A percentile compares a stretch with the other conserved stretches of the same genome.
Evolutionary conservation across 768 basidiomycete species (phyloP).

Genomic region (Baorangia bicolor): DNA sequence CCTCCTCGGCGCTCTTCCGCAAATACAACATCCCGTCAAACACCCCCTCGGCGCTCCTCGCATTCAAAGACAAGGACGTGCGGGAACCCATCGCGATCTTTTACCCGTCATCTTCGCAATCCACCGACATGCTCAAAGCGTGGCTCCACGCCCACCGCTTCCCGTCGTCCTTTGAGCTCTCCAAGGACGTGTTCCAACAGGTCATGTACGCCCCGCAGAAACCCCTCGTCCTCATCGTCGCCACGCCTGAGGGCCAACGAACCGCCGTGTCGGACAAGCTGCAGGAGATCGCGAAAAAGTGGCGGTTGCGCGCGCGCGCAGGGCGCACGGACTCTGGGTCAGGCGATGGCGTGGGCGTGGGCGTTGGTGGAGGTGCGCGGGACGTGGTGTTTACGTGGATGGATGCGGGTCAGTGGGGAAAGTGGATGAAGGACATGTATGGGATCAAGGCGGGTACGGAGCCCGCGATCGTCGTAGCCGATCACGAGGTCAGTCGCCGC

Average conservation of each 20-base stretch:
- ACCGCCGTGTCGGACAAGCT: constrained; percentile 47
- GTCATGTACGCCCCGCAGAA: constrained; percentile 80
- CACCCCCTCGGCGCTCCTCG: constrained; percentile 63
- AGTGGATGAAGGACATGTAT: constrained; percentile 94
- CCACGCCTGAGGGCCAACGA: constrained; percentile 38
- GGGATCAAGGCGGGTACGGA: constrained; percentile 44
- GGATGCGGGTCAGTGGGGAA: constrained; percentile 79
- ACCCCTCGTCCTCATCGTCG: constrained; percentile 78
- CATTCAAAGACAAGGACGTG: constrained; percentile 58
- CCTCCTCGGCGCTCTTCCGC: constrained; percentile 32
- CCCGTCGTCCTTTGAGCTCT: constrained; percentile 72
- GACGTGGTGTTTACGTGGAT: constrained; percentile 88
- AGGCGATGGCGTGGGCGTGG: constrained; percentile 20
- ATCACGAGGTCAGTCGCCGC: constrained; percentile 52
- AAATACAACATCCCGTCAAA: constrained; percentile 37
- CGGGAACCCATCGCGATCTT: constrained; percentile 47
- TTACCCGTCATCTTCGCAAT: constrained; percentile 4
- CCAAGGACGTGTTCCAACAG: constrained; percentile 73
- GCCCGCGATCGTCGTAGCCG: constrained; percentile 64
- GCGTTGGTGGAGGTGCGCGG: constrained; percentile 30
- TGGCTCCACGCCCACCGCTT: constrained; percentile 75
- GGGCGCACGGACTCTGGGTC: neutral
- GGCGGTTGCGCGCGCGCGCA: constrained; percentile 40
- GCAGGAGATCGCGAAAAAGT: constrained; percentile 54
- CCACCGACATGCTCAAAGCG: constrained; percentile 25